Conservation (phyloP, 768 basidiomycete species). For the Gymnopilus junonius region DNA sequence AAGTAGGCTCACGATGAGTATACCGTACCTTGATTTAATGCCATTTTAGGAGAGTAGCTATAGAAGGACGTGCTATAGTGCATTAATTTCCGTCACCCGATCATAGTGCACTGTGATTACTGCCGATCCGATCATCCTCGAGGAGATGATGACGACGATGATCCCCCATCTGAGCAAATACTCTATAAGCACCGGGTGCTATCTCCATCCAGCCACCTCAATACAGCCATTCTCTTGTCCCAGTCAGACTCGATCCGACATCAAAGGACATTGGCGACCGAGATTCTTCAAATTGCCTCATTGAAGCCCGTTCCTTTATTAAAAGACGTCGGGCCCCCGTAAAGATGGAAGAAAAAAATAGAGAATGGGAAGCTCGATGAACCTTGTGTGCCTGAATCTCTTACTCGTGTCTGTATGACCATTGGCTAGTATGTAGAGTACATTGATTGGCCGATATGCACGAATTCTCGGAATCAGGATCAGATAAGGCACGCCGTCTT, state of each 20-base stretch:
- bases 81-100: constrained; percentile 1
- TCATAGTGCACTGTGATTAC: not conserved
- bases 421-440: not conserved
- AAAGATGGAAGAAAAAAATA: not conserved
- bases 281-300: not conserved
- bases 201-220: not conserved
- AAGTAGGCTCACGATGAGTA: not conserved
- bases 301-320: not conserved
- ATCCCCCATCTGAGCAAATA: not conserved
- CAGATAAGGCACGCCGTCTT: not conserved
- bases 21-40: not conserved
- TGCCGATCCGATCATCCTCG: constrained; percentile 1
- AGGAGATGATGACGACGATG: not conserved
- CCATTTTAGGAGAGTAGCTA: not conserved
- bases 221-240: not conserved
- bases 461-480: not conserved
- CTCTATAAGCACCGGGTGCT: not conserved
- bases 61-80: not conserved
- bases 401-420: not conserved
- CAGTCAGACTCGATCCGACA: not conserved
- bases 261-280: not conserved
- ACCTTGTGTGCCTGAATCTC: not conserved
- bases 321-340: not conserved
- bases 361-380: not conserved
- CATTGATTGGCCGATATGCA: not conserved